Base-by-base conservation (phyloP, 257 asterid genomes). In the Misopates orontium region DNA sequence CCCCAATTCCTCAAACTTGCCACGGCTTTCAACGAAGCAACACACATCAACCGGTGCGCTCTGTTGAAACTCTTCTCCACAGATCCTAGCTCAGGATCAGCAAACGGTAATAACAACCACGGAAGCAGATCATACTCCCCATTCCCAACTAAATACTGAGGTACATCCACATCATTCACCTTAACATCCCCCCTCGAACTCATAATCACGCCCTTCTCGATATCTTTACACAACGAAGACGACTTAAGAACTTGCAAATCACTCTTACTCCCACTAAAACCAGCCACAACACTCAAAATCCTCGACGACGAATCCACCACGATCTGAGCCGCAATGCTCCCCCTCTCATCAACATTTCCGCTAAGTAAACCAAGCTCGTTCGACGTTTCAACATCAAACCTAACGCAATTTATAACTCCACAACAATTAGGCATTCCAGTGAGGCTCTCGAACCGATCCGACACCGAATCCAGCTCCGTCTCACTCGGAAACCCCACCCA, bases 381-480 rank as follows among this genome's bases (percentile, higher is more conserved):
- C 1, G 20, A 28, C 28, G 15, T 60, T 51, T 31, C 64, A 55
- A 82, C 32, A 44, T 56, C 64, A 41, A 91, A 91, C 66, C 95
- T 75, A 16, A 68, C 39, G 68, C 95, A 88, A 62, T 68, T 70
- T 14, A 91, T 48, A 28, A 79, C 47, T 22, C 98, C 98, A 70
- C 95, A 88, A 69, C 98, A 88, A 73, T 88, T 91, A 31, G 95
- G 96, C 39, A 91, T 31, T 17, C 96, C 96, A 0, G 88, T 73
- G 20, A 86, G 84, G 49, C 77, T 70, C 69, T 91, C 80, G 9
- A 91, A 81, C 71, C 73, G 85, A 19, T 77, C 47, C 16, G 95
- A 88, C 41, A 80, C 82, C 11, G 87, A 71, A 0, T 74, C 69
- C 56, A 91, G 73, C 60, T 91, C 98, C 68, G 76, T 22, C 1